Percentiles rank a stretch among this genome's conserved stretches.
phyloP scores from a whole-genome alignment of 768 basidiomycete species.

The Sporobolomyces roseus region DNA sequence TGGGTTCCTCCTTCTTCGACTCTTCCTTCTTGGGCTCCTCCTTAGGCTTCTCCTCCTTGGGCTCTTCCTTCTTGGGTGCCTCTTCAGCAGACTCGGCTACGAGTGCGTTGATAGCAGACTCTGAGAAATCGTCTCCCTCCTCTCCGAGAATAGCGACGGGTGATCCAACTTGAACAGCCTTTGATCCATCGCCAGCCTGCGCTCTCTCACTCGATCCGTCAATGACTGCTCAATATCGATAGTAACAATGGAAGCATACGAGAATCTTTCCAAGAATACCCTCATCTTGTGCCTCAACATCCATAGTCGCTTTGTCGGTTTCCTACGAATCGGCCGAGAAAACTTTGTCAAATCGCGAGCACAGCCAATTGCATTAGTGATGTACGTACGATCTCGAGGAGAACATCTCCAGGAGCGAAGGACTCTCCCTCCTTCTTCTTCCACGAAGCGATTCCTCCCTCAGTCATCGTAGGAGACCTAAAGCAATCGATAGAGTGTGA shows the following conservation, averaged over 20 bases:
- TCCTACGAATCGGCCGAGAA: slow-evolving; percentile 57
- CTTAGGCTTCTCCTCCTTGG: slow-evolving; percentile 30
- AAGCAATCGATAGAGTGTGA: neutral
- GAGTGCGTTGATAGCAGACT: slow-evolving; percentile 57
- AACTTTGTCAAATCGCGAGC: too few species aligned
- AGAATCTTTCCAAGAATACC: slow-evolving; percentile 95
- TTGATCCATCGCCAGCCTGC: slow-evolving; percentile 77
- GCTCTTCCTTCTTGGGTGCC: slow-evolving; percentile 33
- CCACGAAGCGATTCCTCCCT: slow-evolving; percentile 96
- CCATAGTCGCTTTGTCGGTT: slow-evolving; percentile 99
- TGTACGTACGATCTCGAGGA: slow-evolving; percentile 81
- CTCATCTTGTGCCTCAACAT: slow-evolving; percentile 98
- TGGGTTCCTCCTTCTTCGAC: slow-evolving; percentile 17
- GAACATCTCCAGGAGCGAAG: slow-evolving; percentile 83
- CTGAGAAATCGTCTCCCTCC: slow-evolving; percentile 89
- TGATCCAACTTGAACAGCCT: slow-evolving; percentile 79
- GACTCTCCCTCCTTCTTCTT: slow-evolving; percentile 93
- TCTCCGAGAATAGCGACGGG: slow-evolving; percentile 88
- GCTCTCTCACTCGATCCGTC: neutral
- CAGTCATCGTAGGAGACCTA: slow-evolving; percentile 99
- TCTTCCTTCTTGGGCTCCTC: slow-evolving; percentile 23
- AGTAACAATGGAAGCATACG: slow-evolving; percentile 52
- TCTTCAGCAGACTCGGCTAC: slow-evolving; percentile 46
- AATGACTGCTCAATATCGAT: neutral
- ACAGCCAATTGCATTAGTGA: too few species aligned